Percentiles rank a stretch among this genome's conserved stretches.
phyloP scores from a whole-genome alignment of 768 basidiomycete species.

The Rhizopogon vesiculosus region DNA sequence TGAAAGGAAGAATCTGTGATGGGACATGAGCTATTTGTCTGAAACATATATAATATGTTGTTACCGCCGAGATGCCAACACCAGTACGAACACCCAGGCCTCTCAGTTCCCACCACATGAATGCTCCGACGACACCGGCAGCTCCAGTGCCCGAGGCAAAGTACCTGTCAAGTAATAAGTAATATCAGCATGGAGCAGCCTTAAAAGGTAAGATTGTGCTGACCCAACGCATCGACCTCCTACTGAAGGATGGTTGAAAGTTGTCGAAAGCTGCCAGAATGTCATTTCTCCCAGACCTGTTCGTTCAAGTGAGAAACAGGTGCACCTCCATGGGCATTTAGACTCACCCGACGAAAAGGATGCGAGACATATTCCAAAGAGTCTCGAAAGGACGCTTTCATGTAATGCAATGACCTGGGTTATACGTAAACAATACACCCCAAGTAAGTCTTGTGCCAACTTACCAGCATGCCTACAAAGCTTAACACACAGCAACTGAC shows the following conservation, averaged over 20 bases:
- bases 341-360: slow-evolving; percentile 78
- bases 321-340: neutral
- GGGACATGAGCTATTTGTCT: slow-evolving; percentile 1
- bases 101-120: slow-evolving; percentile 92
- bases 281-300: slow-evolving; percentile 91
- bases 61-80: slow-evolving; percentile 76
- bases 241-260: slow-evolving; percentile 62
- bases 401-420: slow-evolving; percentile 73
- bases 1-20: slow-evolving; percentile 70
- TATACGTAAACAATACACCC: neutral
- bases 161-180: slow-evolving; percentile 43
- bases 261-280: slow-evolving; percentile 89
- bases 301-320: slow-evolving; percentile 1
- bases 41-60: slow-evolving; percentile 17
- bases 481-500: slow-evolving; percentile 72
- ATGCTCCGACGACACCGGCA: slow-evolving; percentile 89
- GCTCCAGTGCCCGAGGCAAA: slow-evolving; percentile 95
- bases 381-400: slow-evolving; percentile 56
- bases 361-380: slow-evolving; percentile 78
- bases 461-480: slow-evolving; percentile 82
- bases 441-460: slow-evolving; percentile 20
- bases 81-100: slow-evolving; percentile 79
- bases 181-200: neutral
- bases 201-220: slow-evolving; percentile 9
- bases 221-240: slow-evolving; percentile 82